A percentile compares a stretch with the other conserved stretches of the same genome.
These are phyloP conservation scores for Euphorbia pulcherrima DNA, from an alignment of 345 rosid genomes.

Conservation along the genomic window DNA sequence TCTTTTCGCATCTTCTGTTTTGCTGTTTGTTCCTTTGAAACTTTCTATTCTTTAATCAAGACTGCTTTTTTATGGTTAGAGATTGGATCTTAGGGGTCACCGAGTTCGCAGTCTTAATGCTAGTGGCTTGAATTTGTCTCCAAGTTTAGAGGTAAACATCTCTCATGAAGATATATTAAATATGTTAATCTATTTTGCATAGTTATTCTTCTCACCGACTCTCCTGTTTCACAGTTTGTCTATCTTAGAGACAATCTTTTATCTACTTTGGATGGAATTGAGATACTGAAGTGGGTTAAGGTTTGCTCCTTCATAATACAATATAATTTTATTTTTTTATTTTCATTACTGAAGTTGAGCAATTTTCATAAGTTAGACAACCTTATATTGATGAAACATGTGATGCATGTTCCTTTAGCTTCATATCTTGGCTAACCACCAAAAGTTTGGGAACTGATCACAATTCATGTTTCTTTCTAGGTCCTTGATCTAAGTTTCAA, in stretches of 20 bases:
- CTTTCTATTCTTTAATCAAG: slow-evolving; percentile 16
- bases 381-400: neutral
- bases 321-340: neutral
- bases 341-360: neutral
- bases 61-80: slow-evolving; percentile 42
- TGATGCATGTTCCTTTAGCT: neutral
- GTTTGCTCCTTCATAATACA: slow-evolving; percentile 39
- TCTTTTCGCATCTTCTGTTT: neutral
- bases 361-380: neutral
- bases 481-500: slow-evolving; percentile 98
- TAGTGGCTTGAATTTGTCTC: slow-evolving; percentile 69
- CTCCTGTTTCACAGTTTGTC: slow-evolving; percentile 69
- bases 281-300: slow-evolving; percentile 89
- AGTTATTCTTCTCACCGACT: slow-evolving; percentile 3
- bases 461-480: slow-evolving; percentile 34
- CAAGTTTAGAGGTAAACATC: slow-evolving; percentile 80
- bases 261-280: slow-evolving; percentile 81
- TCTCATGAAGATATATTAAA: slow-evolving; percentile 5
- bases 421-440: neutral
- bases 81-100: slow-evolving; percentile 97
- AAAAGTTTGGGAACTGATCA: slow-evolving; percentile 12
- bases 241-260: slow-evolving; percentile 95
- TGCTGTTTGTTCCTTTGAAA: slow-evolving; percentile 11
- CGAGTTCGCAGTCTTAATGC: slow-evolving; percentile 75
- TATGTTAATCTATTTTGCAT: neutral